Evolutionary conservation across 139 green algal genomes (phyloP).

Genomic region (Chlorella sp.): DNA sequence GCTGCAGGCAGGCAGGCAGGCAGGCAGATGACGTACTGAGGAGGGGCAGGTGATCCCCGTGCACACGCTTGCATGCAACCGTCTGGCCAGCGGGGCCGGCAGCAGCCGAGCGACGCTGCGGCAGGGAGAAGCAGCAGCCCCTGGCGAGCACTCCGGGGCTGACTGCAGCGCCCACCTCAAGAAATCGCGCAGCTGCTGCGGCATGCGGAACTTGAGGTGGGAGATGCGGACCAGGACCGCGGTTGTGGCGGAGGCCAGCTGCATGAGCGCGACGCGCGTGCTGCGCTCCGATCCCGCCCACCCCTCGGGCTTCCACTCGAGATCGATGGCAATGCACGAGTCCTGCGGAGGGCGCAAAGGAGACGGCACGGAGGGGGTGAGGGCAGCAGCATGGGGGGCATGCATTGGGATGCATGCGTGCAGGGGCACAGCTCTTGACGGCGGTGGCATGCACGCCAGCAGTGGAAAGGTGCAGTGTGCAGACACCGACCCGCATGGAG

Average conservation of each 20-base stretch:
- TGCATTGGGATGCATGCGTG: no score
- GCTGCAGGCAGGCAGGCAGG: not conserved
- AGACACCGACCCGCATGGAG: no score
- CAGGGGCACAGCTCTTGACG: no score
- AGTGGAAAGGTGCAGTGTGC: no score
- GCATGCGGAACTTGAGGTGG: slow-evolving; percentile 22
- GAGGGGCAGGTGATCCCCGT: no score
- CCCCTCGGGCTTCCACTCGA: slow-evolving; percentile 53
- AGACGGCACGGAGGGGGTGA: no score
- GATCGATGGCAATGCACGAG: slow-evolving; percentile 41
- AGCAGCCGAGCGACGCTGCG: no score
- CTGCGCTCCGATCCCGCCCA: not conserved
- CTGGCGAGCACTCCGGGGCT: no score
- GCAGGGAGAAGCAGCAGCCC: not conserved
- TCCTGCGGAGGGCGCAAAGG: slow-evolving; percentile 2
- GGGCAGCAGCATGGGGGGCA: no score
- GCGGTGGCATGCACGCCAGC: no score
- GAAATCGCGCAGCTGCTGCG: slow-evolving; percentile 29
- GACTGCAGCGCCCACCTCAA: slow-evolving; percentile 11
- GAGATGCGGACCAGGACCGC: slow-evolving; percentile 41
- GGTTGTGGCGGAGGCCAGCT: slow-evolving; percentile 32
- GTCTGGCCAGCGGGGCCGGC: no score
- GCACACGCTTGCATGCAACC: no score
- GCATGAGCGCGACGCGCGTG: slow-evolving; percentile 46
- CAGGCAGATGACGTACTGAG: not conserved